Base-by-base conservation (phyloP, 129 eudicot genomes). In the Kitagawia praeruptora region DNA sequence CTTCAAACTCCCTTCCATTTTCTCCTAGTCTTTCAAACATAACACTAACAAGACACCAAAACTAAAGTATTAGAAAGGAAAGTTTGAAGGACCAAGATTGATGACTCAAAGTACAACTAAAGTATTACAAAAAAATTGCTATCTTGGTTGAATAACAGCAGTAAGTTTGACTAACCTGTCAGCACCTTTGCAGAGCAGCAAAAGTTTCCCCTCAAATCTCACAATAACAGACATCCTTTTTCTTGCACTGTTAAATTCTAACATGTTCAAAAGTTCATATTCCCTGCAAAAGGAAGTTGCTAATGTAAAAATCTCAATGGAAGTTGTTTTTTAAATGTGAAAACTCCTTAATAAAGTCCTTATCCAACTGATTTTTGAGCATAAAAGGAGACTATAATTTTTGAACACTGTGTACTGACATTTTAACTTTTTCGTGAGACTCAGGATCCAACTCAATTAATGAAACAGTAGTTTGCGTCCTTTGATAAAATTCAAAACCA, bases 201-300 rank as follows among this genome's bases (percentile, higher is more conserved):
- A 77, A 37, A 95, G 78, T 82, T 92, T 86, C 63, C 91, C 93
- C 25, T 85, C 96, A 38, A 78, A 82, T 88, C 85, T 85, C 25
- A 92, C 90, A 13, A 95, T 90, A 71, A 92, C 97, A 14, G 99
- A 95, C 99, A 95, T 92, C 81, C 96, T 76, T 70, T 95, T 92
- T 83, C 99, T 86, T 51, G 97, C 56, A 79, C 99, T 95, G 78
- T 84, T 92, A 46, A 95, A 95, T 86, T 96, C 97, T 45, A 96
- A 75, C 27, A 96, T 96, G 70, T 92, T 89, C 81, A 96, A 77
- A 76, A 96, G 86, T 80, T 79, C 83, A 70, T 85, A 92, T 13
- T 84, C 53, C 88, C 98, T 96, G 98, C 82, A 85, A 45, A 48
- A 78, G 54, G 31, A 64, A 44, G 63, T 45, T 63, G 58, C 49